Evolutionary conservation across 768 basidiomycete genomes (phyloP), one percentile per base, ranked within the genome.

Genomic region (Termitomyces sp.): DNA sequence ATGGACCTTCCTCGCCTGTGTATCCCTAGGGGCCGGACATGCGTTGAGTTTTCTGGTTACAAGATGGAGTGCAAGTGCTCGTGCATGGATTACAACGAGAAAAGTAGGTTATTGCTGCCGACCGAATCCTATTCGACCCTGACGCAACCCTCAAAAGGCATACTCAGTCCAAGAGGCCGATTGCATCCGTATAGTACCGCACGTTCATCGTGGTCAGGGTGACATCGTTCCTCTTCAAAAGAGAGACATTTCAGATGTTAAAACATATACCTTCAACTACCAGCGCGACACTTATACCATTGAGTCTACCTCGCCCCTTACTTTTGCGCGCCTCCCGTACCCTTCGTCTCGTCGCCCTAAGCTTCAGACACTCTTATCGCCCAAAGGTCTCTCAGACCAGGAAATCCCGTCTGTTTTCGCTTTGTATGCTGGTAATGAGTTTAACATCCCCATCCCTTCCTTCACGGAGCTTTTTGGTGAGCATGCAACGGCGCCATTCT

Each of bases 401-500:
- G 73, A 81, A 31, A 73, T 87, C 20, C 77, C 81, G 0, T 71
- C 77, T 0, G 73, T 92, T 26, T 72, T 75, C 42, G 75, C 77
- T 7, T 77, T 94, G 22, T 99, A 92, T 67, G 97, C 96, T 56
- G 84, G 85, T 64, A 99, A 99, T 73, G 90, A 92, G 66, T 98
- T 98, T 74, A 85, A 97, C 69, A 98, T 99, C 61, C 97, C 97
- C 2, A 91, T 99, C 42, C 97, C 97, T 7, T 90, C 90, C 1
- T 99, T 99, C 68, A 80, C 81, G 10, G 91, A 94, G 62, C 83
- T 99, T 36, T 98, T 99, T 64, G 80, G 77, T 24, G 97, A 99
- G 75, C 97, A 99, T 68, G 94, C 96, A 1, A 95, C 94, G 5
- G 97, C 97, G 0, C 97, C 97, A 0, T 99, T 99, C 82, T 99